These are phyloP conservation scores for Tylopilus rubrobrunneus DNA, from an alignment of 768 basidiomycete genomes.

Conservation along the genomic window DNA sequence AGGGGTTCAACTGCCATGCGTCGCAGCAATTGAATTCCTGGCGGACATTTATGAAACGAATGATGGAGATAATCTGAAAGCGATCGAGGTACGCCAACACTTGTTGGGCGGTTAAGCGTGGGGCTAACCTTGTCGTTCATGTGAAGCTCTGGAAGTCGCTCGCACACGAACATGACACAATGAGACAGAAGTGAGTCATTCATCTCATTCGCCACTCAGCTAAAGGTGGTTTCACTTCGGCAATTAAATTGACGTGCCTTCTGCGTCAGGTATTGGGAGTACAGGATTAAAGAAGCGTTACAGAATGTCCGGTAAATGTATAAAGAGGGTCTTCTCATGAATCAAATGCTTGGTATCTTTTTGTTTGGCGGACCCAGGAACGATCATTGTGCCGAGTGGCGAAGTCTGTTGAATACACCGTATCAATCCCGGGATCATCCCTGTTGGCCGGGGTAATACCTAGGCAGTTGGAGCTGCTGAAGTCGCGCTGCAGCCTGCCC, in stretches of 20 bases:
- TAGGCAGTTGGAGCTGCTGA: slow-evolving; percentile 6
- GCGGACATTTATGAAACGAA: slow-evolving; percentile 69
- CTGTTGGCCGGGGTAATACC: not conserved
- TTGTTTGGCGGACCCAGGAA: not conserved
- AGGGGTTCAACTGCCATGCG: slow-evolving; percentile 70
- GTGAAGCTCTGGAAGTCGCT: slow-evolving; percentile 67
- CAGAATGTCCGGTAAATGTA: slow-evolving; percentile 22
- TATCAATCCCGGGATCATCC: not conserved
- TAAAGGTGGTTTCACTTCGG: slow-evolving; percentile 2
- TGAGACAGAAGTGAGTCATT: slow-evolving; percentile 66
- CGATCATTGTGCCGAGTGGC: not conserved
- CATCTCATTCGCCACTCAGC: slow-evolving; percentile 4
- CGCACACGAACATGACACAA: slow-evolving; percentile 66
- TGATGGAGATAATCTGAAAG: slow-evolving; percentile 48
- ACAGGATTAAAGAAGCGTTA: slow-evolving; percentile 56
- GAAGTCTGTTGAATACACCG: no score
- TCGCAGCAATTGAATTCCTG: slow-evolving; percentile 78
- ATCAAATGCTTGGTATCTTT: slow-evolving; percentile 6
- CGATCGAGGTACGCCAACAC: slow-evolving; percentile 40
- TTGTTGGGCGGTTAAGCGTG: not conserved
- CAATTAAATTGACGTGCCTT: slow-evolving; percentile 25
- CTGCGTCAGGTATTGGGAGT: slow-evolving; percentile 66
- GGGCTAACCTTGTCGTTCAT: slow-evolving; percentile 10
- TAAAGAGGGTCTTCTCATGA: slow-evolving; percentile 4
- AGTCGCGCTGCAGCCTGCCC: slow-evolving; percentile 24